phyloP scores from a whole-genome alignment of 2,329 filamentous ascomycete genomes.

The Beauveria pseudobassiana region DNA sequence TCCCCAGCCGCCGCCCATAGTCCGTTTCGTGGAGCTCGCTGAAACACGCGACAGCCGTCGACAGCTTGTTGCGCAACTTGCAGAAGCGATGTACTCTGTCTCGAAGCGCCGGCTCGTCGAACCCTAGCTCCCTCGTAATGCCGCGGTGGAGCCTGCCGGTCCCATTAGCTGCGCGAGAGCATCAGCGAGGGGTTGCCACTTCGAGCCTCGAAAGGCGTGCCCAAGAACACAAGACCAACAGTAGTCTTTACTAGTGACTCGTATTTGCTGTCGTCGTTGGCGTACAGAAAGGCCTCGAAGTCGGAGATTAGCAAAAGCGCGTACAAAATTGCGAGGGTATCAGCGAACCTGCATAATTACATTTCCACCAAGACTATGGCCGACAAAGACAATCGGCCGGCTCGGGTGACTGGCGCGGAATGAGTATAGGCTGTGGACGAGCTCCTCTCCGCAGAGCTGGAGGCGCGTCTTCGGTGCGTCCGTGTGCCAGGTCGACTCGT shows the following conservation, averaged over 20 bases:
- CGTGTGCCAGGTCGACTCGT: slow-evolving; percentile 15
- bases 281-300: slow-evolving; percentile 13
- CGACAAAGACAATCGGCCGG: slow-evolving; percentile 17
- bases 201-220: slow-evolving; percentile 15
- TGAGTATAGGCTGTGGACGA: slow-evolving; percentile 11
- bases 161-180: slow-evolving; percentile 8
- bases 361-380: slow-evolving; percentile 17
- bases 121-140: slow-evolving; percentile 12
- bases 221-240: slow-evolving; percentile 14
- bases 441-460: slow-evolving; percentile 16
- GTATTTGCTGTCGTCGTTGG: slow-evolving; percentile 11
- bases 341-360: slow-evolving; percentile 14
- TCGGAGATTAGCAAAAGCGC: not conserved
- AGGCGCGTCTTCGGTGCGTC: slow-evolving; percentile 17
- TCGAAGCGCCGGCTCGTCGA: slow-evolving; percentile 11
- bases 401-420: slow-evolving; percentile 6
- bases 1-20: not conserved
- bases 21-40: not conserved
- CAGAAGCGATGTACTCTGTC: slow-evolving; percentile 17
- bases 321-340: too few species aligned
- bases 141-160: slow-evolving; percentile 14
- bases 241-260: slow-evolving; percentile 3
- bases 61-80: not conserved
- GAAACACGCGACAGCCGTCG: not conserved
- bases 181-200: slow-evolving; percentile 8